phyloP scores from a whole-genome alignment of 1,284 basidiomycete genomes.

The Leccinum pseudoinsigne region DNA sequence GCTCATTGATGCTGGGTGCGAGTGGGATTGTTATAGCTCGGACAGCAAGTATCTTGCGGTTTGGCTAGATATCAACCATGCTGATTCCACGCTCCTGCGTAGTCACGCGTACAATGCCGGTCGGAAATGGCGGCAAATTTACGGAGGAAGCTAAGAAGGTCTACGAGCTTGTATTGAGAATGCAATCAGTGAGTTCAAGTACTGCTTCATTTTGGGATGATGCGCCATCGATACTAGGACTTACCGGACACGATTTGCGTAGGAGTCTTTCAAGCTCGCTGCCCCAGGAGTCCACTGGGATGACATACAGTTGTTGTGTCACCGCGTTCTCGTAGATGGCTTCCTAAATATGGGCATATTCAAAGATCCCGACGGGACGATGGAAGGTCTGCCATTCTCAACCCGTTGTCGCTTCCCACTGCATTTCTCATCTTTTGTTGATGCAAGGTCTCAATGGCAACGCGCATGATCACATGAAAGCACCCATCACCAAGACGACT shows the following conservation, averaged over 20 bases:
- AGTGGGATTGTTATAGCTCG: slow-evolving; percentile 81
- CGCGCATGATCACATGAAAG: background rate
- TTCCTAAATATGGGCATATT: slow-evolving; percentile 88
- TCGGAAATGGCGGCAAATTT: slow-evolving; percentile 89
- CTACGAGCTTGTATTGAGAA: slow-evolving; percentile 82
- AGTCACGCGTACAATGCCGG: slow-evolving; percentile 82
- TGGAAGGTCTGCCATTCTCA: slow-evolving; percentile 14
- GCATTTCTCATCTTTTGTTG: background rate
- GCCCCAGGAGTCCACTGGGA: slow-evolving; percentile 86
- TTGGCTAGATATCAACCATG: background rate
- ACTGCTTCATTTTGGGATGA: background rate
- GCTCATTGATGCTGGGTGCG: slow-evolving; percentile 90
- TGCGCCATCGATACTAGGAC: background rate
- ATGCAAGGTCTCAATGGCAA: slow-evolving; percentile 12
- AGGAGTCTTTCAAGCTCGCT: slow-evolving; percentile 70
- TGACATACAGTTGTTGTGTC: slow-evolving; percentile 77
- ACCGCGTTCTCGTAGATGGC: slow-evolving; percentile 73
- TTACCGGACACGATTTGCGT: background rate
- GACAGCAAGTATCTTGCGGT: slow-evolving; percentile 52
- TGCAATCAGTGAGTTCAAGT: slow-evolving; percentile 64
- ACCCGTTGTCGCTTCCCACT: background rate
- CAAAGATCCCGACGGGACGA: slow-evolving; percentile 42
- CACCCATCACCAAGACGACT: slow-evolving; percentile 5
- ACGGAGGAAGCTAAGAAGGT: slow-evolving; percentile 76
- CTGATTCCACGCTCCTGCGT: background rate